Percentiles rank a stretch among this genome's conserved stretches.
These are phyloP conservation scores for Osmanthus fragrans DNA, from an alignment of 257 asterid species.

Conservation along the genomic window DNA sequence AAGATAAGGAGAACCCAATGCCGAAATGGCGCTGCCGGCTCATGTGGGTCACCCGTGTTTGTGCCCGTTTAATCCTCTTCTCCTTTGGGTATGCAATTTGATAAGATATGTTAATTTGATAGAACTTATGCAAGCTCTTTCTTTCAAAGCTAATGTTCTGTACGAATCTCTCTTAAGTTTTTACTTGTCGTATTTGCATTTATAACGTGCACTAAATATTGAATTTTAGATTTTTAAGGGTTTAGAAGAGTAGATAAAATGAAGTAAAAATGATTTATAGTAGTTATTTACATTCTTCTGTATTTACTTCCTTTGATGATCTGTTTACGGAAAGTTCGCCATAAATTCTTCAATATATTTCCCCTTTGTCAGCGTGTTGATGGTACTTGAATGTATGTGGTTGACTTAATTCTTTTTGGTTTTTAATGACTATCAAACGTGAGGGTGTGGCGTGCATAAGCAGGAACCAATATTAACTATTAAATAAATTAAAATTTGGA, in stretches of 20 bases:
- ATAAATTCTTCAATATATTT: background rate
- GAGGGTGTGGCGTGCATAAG: background rate
- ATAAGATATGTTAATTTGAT: background rate
- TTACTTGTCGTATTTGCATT: background rate
- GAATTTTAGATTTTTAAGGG: background rate
- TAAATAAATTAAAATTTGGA: background rate
- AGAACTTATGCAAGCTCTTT: background rate
- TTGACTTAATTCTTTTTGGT: background rate
- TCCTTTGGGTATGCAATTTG: conserved; percentile 68
- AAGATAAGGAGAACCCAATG: conserved; percentile 77
- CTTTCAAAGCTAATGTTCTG: background rate
- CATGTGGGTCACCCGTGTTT: conserved; percentile 85
- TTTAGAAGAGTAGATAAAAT: background rate
- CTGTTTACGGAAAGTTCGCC: background rate
- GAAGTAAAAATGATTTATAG: too few species aligned
- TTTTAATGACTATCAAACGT: background rate
- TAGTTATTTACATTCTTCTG: background rate
- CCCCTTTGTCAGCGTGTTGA: background rate
- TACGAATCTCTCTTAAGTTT: background rate
- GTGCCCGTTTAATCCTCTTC: conserved; percentile 78
- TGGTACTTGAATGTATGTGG: background rate
- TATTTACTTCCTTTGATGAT: background rate
- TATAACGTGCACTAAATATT: background rate
- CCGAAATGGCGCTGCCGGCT: conserved; percentile 82
- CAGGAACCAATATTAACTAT: background rate